Base-by-base conservation (phyloP, 148 eudicot species). In the Pouteria glomerata region DNA sequence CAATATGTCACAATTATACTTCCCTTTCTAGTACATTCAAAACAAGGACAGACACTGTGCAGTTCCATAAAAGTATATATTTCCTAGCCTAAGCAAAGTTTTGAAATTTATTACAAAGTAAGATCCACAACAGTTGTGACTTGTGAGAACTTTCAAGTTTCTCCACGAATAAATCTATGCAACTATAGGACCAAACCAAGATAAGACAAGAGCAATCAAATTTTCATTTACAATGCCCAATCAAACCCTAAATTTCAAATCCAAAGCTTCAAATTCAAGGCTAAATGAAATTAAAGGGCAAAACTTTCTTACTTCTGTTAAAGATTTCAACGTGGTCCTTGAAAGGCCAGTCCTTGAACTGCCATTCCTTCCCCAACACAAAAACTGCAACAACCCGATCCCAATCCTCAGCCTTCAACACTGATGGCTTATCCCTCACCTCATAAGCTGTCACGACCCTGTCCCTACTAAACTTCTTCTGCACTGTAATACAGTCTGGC, bases 291-390 rank as follows among this genome's bases (percentile, higher is more conserved):
- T 41, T 1, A 26, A 34, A 47, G 26, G 42, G 23, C 16, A 31
- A 29, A 30, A 53, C 0, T 53, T 64, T 42, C 85, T 75, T 70
- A 92, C 96, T 87, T 78, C 84, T 92, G 70, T 90, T 90, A 47
- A 92, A 92, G 37, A 90, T 92, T 81, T 92, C 97, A 31, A 92
- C 90, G 74, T 92, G 97, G 59, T 92, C 96, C 86, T 92, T 92
- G 53, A 82, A 85, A 12, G 97, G 97, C 97, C 97, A 90, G 35
- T 92, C 97, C 47, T 92, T 92, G 45, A 94, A 94, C 83, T 94
- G 98, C 98, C 97, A 94, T 52, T 91, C 98, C 71, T 91, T 94
- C 48, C 98, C 98, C 75, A 94, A 75, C 53, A 89, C 98, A 70
- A 94, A 91, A 65, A 88, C 97, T 0, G 98, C 96, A 31, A 91